Conservation (phyloP, 2,329 filamentous ascomycete species). For the Colletotrichum paranaense region DNA sequence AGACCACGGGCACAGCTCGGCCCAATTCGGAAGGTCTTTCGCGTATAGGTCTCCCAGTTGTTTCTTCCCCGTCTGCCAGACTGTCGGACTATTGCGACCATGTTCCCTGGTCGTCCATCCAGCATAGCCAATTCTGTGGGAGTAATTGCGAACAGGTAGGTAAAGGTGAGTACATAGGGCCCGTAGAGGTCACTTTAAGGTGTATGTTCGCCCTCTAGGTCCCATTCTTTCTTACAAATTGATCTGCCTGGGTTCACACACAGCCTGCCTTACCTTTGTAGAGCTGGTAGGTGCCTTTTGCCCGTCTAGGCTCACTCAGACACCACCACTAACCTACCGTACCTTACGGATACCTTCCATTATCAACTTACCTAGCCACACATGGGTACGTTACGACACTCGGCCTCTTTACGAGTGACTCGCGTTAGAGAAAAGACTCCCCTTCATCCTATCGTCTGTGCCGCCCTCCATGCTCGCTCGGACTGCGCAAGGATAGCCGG, state of each 20-base stretch:
- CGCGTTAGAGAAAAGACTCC: not conserved
- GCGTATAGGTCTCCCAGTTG: not conserved
- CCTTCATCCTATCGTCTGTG: conserved; percentile 8
- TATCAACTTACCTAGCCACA: too few relatives aligned
- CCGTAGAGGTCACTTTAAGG: conserved; percentile 6
- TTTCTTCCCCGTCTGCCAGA: not conserved
- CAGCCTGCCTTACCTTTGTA: not conserved
- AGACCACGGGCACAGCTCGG: not conserved
- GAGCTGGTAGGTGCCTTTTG: not conserved
- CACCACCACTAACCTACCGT: too few relatives aligned
- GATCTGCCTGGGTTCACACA: not conserved
- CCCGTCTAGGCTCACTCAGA: not conserved
- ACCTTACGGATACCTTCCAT: too few relatives aligned
- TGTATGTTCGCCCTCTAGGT: conserved; percentile 10
- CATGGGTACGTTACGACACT: not conserved
- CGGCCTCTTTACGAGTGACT: not conserved
- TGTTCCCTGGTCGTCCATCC: not conserved
- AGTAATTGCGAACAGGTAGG: not conserved
- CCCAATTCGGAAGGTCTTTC: conserved; percentile 19
- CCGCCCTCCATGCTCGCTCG: not conserved
- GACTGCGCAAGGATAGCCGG: conserved; percentile 4
- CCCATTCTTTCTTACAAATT: conserved; percentile 1
- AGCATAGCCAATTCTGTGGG: not conserved
- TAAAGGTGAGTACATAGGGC: not conserved
- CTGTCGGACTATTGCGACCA: not conserved